Percentiles rank a stretch among this genome's conserved stretches.
Evolutionary conservation across 129 eudicot genomes (phyloP).

Genomic region (Mikania micrantha): DNA sequence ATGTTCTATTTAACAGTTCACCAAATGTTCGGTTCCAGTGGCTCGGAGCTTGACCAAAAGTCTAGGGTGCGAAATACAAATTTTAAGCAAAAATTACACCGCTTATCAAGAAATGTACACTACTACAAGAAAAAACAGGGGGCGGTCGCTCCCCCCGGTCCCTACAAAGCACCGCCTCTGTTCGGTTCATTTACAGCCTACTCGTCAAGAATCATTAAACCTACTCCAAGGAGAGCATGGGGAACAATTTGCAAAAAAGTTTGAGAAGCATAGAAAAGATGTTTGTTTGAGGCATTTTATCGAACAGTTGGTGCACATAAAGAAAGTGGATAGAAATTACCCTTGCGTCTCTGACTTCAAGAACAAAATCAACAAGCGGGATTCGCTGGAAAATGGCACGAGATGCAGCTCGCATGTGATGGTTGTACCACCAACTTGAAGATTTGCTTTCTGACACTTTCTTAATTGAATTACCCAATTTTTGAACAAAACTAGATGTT

Average conservation of each 20-base stretch:
- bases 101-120: too few species aligned
- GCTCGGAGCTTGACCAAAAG: too few species aligned
- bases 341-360: constrained; percentile 89
- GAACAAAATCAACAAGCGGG: constrained; percentile 65
- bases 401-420: constrained; percentile 85
- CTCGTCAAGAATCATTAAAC: background rate
- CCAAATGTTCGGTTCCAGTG: too few species aligned
- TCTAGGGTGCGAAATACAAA: too few species aligned
- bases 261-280: background rate
- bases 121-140: too few species aligned
- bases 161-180: too few species aligned
- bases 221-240: background rate
- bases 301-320: constrained; percentile 32
- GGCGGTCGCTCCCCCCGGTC: too few species aligned
- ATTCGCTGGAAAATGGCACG: constrained; percentile 59
- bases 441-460: constrained; percentile 38
- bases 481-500: constrained; percentile 33
- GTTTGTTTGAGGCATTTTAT: constrained; percentile 34
- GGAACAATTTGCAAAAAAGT: background rate
- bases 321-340: constrained; percentile 20
- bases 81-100: too few species aligned
- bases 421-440: constrained; percentile 94
- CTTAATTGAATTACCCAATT: constrained; percentile 44
- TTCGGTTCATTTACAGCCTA: too few species aligned
- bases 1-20: too few species aligned